Evolutionary conservation across 768 basidiomycete genomes (phyloP).

Genomic region (Russula virescens): DNA sequence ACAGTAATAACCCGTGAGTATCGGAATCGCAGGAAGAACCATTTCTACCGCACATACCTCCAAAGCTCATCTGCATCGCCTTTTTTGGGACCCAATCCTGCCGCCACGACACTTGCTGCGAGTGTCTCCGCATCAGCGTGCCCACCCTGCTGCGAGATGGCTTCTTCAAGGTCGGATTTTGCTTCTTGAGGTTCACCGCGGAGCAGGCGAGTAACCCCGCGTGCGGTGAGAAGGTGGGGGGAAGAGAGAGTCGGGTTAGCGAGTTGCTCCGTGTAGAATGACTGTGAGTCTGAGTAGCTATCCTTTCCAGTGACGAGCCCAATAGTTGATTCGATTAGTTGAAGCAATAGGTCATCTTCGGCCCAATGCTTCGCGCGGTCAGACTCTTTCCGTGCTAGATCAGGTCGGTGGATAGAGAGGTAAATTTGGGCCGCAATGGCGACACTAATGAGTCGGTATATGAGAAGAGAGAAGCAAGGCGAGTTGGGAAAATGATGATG

Average conservation of each 20-base stretch:
- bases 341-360: slow-evolving; percentile 85
- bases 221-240: slow-evolving; percentile 68
- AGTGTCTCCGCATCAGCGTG: slow-evolving; percentile 54
- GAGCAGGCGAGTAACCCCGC: slow-evolving; percentile 73
- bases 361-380: slow-evolving; percentile 79
- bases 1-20: slow-evolving; percentile 19
- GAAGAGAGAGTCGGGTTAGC: slow-evolving; percentile 74
- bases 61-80: slow-evolving; percentile 61
- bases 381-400: slow-evolving; percentile 82
- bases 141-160: slow-evolving; percentile 51
- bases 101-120: slow-evolving; percentile 60
- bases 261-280: slow-evolving; percentile 80
- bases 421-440: slow-evolving; percentile 82
- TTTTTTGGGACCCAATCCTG: slow-evolving; percentile 54
- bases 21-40: slow-evolving; percentile 1
- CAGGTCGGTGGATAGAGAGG: slow-evolving; percentile 82
- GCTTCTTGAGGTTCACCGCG: slow-evolving; percentile 69
- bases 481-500: neutral
- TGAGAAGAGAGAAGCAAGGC: slow-evolving; percentile 2
- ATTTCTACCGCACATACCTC: slow-evolving; percentile 45
- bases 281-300: slow-evolving; percentile 46
- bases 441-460: slow-evolving; percentile 44
- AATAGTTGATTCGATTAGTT: slow-evolving; percentile 82
- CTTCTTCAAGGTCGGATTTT: slow-evolving; percentile 77
- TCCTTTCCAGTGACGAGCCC: slow-evolving; percentile 72